Base-by-base conservation (phyloP, 768 basidiomycete species). In the Collybiopsis confluens region DNA sequence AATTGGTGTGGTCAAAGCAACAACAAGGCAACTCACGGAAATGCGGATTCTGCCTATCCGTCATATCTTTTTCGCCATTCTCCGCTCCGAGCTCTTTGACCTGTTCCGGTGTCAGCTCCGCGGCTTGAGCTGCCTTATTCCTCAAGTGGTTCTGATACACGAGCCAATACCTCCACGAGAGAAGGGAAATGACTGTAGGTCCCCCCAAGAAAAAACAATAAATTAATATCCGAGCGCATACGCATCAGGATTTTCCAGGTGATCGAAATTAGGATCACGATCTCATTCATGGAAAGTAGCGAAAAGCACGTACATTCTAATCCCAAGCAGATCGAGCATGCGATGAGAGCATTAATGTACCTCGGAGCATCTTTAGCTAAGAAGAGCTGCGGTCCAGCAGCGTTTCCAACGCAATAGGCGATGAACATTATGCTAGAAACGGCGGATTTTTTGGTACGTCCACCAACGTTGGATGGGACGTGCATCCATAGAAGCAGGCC, bases 381-480 rank as follows among this genome's bases (percentile, higher is more conserved):
- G 42, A 56, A 56, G 27, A 56, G 43, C 54, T 56, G 54, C n/a
- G 54, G 43, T 27, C 54, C 54, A 27, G 27, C 49, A 41, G 54
- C 46, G 15, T 56, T 56, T 3, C 54, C 54, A 5, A 47, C 42
- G 41, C 54, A 56, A 36, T 56, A 56, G 11, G 47, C 54, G 13
- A 56, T 47, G 41, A 56, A 56, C 43, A 56, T 36, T 15, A 56
- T 46, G 41, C 47, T 56, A 23, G 46, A 51, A 1, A 51, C 49
- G n/a, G 42, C 42, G 13, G 54, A 56, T 38, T 56, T 56, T 24
- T 56, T 56, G 2, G 54, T 56, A 33, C 54, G 47, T 10, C 54
- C 54, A 23, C 48, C 54, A 33, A 56, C 54, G 48, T 56, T 56
- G 18, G 54, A 56, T 37, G 54, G 54, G 30, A 56, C 27, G 44